phyloP scores from a whole-genome alignment of 2,329 filamentous ascomycete species.

The Pseudogymnoascus pannorum region DNA sequence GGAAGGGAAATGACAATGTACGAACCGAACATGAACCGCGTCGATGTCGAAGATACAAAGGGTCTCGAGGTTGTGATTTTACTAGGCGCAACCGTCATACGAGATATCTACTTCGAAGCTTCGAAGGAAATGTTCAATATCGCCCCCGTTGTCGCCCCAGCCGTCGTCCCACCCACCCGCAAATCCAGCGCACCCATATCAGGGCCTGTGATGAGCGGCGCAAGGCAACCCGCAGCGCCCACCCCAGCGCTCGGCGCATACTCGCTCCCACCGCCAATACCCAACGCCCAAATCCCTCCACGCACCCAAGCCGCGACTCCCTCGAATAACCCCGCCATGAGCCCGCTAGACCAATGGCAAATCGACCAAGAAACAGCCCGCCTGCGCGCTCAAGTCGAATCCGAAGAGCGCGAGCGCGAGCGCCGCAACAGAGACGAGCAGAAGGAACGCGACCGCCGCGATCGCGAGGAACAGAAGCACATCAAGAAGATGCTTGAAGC shows the following conservation, averaged over 20 bases:
- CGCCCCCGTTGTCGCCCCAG: conserved; percentile 36
- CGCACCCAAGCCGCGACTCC: conserved; percentile 16
- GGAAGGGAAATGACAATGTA: conserved; percentile 73
- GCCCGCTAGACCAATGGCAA: conserved; percentile 28
- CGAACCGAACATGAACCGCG: conserved; percentile 81
- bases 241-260: conserved; percentile 12
- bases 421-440: conserved; percentile 50
- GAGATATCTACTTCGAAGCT: conserved; percentile 57
- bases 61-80: conserved; percentile 79
- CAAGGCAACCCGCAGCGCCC: conserved; percentile 14
- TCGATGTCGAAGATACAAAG: conserved; percentile 91
- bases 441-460: conserved; percentile 45
- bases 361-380: conserved; percentile 74
- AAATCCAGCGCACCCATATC: conserved; percentile 23
- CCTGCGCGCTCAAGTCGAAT: conserved; percentile 47
- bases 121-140: conserved; percentile 75
- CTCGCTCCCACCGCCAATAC: conserved; percentile 17
- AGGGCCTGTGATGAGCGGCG: conserved; percentile 24
- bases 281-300: conserved; percentile 17
- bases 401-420: conserved; percentile 39
- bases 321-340: conserved; percentile 27
- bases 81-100: conserved; percentile 55
- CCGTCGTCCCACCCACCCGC: conserved; percentile 16
- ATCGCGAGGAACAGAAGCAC: conserved; percentile 49
- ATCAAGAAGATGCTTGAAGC: conserved; percentile 59